These are phyloP conservation scores for Aspergillus oerlinghausenensis DNA, from an alignment of 2,329 filamentous ascomycete genomes.

Conservation along the genomic window DNA sequence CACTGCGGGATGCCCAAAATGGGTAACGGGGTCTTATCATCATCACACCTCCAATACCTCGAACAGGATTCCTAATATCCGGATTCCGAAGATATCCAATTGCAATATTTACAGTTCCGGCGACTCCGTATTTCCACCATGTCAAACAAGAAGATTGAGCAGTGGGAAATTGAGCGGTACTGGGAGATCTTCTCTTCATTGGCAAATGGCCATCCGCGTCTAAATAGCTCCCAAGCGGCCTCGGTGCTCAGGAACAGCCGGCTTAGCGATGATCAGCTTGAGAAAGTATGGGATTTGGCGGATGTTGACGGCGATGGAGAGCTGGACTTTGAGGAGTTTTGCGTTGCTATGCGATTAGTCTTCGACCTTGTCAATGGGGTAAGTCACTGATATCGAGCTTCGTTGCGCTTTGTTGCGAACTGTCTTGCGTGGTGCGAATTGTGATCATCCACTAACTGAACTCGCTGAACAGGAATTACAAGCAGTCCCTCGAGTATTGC, in stretches of 20 bases:
- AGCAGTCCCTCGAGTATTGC: conserved; percentile 79
- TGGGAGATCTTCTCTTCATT: conserved; percentile 75
- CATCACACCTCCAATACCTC: not conserved
- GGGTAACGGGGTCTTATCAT: conserved; percentile 11
- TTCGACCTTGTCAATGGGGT: conserved; percentile 97
- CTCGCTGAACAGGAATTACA: conserved; percentile 63
- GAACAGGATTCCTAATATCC: not conserved
- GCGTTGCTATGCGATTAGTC: conserved; percentile 95
- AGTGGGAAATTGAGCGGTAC: conserved; percentile 71
- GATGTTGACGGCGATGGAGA: conserved; percentile 97
- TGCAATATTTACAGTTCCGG: not conserved
- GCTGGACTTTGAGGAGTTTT: conserved; percentile 98
- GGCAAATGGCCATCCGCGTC: conserved; percentile 58
- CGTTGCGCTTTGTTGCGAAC: not conserved
- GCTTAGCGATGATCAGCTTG: conserved; percentile 77
- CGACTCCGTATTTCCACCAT: conserved; percentile 21
- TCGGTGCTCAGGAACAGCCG: conserved; percentile 69
- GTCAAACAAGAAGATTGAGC: conserved; percentile 54
- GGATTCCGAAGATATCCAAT: conserved; percentile 1
- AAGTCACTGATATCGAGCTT: conserved; percentile 31
- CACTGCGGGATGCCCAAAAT: conserved; percentile 17
- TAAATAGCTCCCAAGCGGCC: conserved; percentile 66
- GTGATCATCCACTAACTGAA: not conserved
- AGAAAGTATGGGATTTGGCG: conserved; percentile 93
- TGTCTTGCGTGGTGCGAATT: not conserved